These are phyloP conservation scores for Mortierella sp. DNA, from an alignment of 371 early-diverging fungal species.

Conservation along the genomic window DNA sequence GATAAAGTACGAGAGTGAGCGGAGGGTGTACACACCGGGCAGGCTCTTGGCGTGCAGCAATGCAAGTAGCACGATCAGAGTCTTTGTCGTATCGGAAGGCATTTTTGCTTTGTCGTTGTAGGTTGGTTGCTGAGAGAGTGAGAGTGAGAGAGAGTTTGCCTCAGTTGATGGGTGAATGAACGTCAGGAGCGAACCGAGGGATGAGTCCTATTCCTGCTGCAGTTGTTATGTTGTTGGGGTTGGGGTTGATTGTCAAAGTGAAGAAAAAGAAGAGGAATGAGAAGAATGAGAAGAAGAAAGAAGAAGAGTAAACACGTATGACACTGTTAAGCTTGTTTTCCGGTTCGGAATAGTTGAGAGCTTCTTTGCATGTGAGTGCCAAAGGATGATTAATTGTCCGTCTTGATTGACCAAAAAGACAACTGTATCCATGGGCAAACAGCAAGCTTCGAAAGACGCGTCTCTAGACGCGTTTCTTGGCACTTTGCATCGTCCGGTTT, in stretches of 20 bases:
- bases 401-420: not conserved
- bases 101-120: conserved; percentile 7
- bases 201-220: not conserved
- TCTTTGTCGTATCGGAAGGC: conserved; percentile 39
- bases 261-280: not conserved
- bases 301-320: not conserved
- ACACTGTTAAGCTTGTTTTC: conserved; percentile 3
- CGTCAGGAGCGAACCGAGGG: not conserved
- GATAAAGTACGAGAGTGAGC: conserved; percentile 42
- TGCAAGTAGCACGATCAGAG: conserved; percentile 31
- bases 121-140: too few species aligned
- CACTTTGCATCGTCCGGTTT: not conserved
- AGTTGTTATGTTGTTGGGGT: not conserved
- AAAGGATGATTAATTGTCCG: not conserved
- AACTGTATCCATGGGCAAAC: not conserved
- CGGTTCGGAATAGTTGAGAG: conserved; percentile 2
- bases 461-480: not conserved
- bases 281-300: not conserved
- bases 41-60: conserved; percentile 50
- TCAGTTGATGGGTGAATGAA: not conserved
- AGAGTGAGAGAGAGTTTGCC: not conserved
- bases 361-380: conserved; percentile 8
- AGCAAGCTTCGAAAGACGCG: not conserved
- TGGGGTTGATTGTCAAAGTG: conserved; percentile 1
- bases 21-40: conserved; percentile 51